A percentile compares a stretch with the other conserved stretches of the same genome.
Evolutionary conservation across 2,329 filamentous ascomycete genomes (phyloP).

Genomic region (Alternaria postmessia): DNA sequence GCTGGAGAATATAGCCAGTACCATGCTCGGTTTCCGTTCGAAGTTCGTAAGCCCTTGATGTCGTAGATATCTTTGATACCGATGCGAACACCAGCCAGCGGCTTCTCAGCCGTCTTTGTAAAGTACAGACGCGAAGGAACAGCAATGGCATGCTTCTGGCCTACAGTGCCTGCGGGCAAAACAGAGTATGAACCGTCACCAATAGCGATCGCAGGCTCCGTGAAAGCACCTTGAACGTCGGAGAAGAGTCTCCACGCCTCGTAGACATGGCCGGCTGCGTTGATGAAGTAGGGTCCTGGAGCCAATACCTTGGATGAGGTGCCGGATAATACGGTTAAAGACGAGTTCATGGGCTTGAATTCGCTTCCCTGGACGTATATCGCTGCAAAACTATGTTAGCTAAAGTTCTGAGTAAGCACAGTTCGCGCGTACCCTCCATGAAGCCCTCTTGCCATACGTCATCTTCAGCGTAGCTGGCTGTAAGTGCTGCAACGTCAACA

Average conservation of each 20-base stretch:
- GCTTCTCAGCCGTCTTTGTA: slow-evolving; percentile 58
- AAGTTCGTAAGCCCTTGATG: slow-evolving; percentile 64
- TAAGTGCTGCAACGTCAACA: slow-evolving; percentile 7
- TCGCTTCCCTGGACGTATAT: slow-evolving; percentile 30
- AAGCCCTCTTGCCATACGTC: slow-evolving; percentile 55
- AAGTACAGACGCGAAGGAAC: slow-evolving; percentile 65
- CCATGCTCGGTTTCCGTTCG: slow-evolving; percentile 67
- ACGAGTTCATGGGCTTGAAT: slow-evolving; percentile 35
- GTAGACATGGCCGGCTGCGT: slow-evolving; percentile 55
- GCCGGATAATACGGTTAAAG: slow-evolving; percentile 25
- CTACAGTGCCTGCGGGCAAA: slow-evolving; percentile 46
- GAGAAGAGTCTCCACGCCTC: slow-evolving; percentile 61
- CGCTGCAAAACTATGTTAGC: slow-evolving; percentile 40
- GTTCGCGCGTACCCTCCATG: slow-evolving; percentile 37
- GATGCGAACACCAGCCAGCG: slow-evolving; percentile 68
- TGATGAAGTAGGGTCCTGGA: slow-evolving; percentile 61
- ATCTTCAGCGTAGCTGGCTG: slow-evolving; percentile 47
- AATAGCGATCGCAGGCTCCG: slow-evolving; percentile 54
- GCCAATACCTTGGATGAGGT: slow-evolving; percentile 42
- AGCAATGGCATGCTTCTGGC: slow-evolving; percentile 51
- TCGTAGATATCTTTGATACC: slow-evolving; percentile 71
- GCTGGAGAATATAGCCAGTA: slow-evolving; percentile 60
- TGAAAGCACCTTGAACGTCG: slow-evolving; percentile 60
- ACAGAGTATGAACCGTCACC: slow-evolving; percentile 54
- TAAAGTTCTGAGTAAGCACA: background rate